A percentile compares a stretch with the other conserved stretches of the same genome.
Evolutionary conservation across 2,329 filamentous ascomycete species (phyloP).

Genomic region (Coniosporium tulheliwenetii): DNA sequence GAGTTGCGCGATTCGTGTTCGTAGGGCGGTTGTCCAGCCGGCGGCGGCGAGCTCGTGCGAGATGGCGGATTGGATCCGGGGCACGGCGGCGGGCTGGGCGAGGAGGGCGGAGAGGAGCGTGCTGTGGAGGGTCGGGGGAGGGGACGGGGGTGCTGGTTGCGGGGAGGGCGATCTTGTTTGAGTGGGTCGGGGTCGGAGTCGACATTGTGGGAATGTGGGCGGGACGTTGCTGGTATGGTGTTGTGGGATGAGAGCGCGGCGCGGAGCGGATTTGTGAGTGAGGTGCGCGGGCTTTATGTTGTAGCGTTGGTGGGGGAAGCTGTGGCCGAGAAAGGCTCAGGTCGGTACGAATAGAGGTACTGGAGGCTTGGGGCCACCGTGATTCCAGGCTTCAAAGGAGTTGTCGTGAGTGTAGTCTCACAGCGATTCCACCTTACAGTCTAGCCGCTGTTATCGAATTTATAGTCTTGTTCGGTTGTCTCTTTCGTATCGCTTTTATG

Average conservation of each 20-base stretch:
- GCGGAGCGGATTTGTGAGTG: not conserved
- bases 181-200: too few species aligned
- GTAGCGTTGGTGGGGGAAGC: not conserved
- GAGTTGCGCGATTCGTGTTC: conserved; percentile 36
- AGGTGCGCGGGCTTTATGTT: not conserved
- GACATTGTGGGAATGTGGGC: too few species aligned
- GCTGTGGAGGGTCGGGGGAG: conserved; percentile 18
- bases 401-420: too few species aligned
- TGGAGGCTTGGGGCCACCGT: too few species aligned
- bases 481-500: too few species aligned
- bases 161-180: conserved; percentile 16
- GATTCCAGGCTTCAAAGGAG: too few species aligned
- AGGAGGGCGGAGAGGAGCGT: conserved; percentile 30
- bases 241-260: not conserved
- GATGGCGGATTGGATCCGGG: conserved; percentile 38
- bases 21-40: conserved; percentile 44
- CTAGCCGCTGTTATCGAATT: too few species aligned
- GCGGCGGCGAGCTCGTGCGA: conserved; percentile 37
- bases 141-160: conserved; percentile 25
- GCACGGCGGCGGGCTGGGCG: conserved; percentile 31
- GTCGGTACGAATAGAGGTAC: too few species aligned
- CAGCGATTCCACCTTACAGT: too few species aligned
- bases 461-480: too few species aligned
- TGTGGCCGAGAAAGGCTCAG: too few species aligned
- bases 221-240: not conserved